phyloP scores from a whole-genome alignment of 129 eudicot species.

The Saposhnikovia divaricata region DNA sequence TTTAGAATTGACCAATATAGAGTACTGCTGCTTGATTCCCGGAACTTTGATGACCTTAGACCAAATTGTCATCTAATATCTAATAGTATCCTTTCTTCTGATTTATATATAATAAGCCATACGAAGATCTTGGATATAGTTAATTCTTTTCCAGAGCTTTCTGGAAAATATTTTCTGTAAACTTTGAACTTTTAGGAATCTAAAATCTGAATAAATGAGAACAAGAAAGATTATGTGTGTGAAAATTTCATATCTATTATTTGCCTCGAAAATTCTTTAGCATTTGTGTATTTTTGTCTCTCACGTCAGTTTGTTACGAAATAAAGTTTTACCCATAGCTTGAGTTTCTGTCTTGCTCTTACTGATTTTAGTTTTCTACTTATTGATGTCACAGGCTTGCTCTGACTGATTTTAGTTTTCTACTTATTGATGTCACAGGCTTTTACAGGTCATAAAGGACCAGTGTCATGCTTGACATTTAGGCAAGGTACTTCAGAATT shows the following conservation, averaged over 20 bases:
- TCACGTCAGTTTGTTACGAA: neutral
- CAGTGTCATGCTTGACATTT: slow-evolving; percentile 89
- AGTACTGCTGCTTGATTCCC: neutral
- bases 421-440: slow-evolving; percentile 43
- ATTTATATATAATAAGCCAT: neutral
- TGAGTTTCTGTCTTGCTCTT: neutral
- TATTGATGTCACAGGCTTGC: slow-evolving; percentile 51
- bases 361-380: neutral
- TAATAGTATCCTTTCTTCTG: neutral
- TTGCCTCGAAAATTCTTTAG: neutral
- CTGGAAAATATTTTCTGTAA: neutral
- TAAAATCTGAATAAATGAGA: neutral
- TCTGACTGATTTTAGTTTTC: slow-evolving; percentile 1
- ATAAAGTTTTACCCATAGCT: neutral
- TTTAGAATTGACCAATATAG: neutral
- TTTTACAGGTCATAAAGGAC: slow-evolving; percentile 88
- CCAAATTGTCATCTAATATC: neutral
- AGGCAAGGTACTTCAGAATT: slow-evolving; percentile 89
- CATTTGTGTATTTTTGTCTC: neutral
- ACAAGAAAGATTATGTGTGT: neutral
- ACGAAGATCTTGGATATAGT: neutral
- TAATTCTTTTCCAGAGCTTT: neutral
- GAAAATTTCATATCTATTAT: neutral
- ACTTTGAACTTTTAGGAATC: neutral
- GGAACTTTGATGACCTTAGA: neutral